Percentiles rank a stretch among this genome's conserved stretches.
Conservation (phyloP, 1,139 yeast genomes). For the Kurtzmaniella quercitrusa region DNA sequence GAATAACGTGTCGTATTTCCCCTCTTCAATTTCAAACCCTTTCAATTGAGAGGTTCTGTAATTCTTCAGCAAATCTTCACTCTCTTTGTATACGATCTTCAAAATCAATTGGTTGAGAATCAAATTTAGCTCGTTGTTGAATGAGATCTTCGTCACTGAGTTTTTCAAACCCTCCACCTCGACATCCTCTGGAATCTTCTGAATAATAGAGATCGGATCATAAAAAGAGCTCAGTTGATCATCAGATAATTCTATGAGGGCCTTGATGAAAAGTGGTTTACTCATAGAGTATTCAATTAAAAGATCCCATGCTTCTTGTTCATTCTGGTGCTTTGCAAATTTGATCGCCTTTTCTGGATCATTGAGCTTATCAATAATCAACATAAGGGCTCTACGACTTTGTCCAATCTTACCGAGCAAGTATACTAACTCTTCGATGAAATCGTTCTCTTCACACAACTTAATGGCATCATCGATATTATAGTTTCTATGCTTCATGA, state of each 20-base stretch:
- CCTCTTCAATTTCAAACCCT: slow-evolving; percentile 42
- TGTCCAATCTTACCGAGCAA: slow-evolving; percentile 83
- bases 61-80: slow-evolving; percentile 38
- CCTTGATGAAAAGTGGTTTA: slow-evolving; percentile 70
- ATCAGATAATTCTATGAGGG: slow-evolving; percentile 67
- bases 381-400: slow-evolving; percentile 64
- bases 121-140: slow-evolving; percentile 58
- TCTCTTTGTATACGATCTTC: slow-evolving; percentile 58
- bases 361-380: slow-evolving; percentile 71
- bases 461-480: slow-evolving; percentile 65
- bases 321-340: slow-evolving; percentile 72
- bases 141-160: slow-evolving; percentile 59
- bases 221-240: slow-evolving; percentile 47
- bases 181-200: slow-evolving; percentile 58
- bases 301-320: slow-evolving; percentile 74
- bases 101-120: slow-evolving; percentile 57
- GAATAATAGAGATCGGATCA: slow-evolving; percentile 65
- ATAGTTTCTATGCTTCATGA: slow-evolving; percentile 46
- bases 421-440: slow-evolving; percentile 70
- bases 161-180: slow-evolving; percentile 62
- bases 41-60: slow-evolving; percentile 32
- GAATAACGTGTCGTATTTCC: slow-evolving; percentile 13
- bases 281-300: slow-evolving; percentile 67
- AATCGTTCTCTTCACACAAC: slow-evolving; percentile 51
- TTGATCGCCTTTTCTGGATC: slow-evolving; percentile 80